Conservation (phyloP, 257 asterid species). For the Capsicum pubescens region DNA sequence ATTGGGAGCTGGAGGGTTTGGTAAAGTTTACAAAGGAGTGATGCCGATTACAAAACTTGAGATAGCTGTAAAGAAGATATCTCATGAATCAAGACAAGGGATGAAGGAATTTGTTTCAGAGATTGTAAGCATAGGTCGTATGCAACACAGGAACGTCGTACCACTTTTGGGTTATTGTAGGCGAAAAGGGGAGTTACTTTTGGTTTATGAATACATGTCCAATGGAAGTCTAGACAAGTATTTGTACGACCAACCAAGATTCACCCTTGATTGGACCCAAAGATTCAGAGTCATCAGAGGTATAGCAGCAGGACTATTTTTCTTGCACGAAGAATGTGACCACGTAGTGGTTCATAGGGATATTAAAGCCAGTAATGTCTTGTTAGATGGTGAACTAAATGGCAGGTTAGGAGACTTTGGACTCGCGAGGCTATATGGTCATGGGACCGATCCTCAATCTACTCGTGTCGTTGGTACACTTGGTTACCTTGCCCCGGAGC, state of each 20-base stretch:
- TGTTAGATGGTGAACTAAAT: constrained; percentile 32
- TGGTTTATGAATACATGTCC: constrained; percentile 24
- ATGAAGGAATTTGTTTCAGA: constrained; percentile 25
- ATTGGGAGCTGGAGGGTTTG: constrained; percentile 72
- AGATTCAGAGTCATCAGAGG: constrained; percentile 1
- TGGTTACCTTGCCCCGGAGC: constrained; percentile 26
- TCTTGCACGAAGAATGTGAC: constrained; percentile 23
- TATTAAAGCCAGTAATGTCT: constrained; percentile 46
- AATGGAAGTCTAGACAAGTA: constrained; percentile 63
- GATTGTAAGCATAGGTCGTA: constrained; percentile 27
- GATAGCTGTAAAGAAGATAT: constrained; percentile 64
- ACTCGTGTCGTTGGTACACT: constrained; percentile 26
- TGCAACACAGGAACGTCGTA: constrained; percentile 18
- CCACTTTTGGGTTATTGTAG: constrained; percentile 23
- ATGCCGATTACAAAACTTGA: constrained; percentile 44
- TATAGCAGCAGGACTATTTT: constrained; percentile 14
- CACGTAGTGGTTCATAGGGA: neutral
- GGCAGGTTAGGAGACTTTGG: constrained; percentile 25
- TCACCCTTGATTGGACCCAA: constrained; percentile 14
- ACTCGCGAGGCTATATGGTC: constrained; percentile 28
- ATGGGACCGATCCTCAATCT: constrained; percentile 16
- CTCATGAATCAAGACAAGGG: constrained; percentile 23
- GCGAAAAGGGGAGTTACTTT: constrained; percentile 17
- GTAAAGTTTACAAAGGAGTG: constrained; percentile 64
- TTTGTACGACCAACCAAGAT: neutral